These are phyloP conservation scores for Trichoderma pleuroti DNA, from an alignment of 2,329 filamentous ascomycete genomes.

Conservation along the genomic window DNA sequence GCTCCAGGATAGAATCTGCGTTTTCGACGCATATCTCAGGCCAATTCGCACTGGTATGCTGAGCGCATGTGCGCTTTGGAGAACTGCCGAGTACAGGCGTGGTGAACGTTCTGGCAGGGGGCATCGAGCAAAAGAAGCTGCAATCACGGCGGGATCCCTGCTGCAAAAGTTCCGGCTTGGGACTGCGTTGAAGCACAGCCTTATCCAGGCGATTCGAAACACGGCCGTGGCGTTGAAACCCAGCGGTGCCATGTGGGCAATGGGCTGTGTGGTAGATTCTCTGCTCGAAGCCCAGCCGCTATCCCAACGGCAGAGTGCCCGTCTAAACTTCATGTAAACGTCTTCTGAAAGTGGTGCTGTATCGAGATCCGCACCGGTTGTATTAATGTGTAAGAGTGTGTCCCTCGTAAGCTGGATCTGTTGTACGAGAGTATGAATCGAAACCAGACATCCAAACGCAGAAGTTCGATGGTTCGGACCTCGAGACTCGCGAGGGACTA, in stretches of 20 bases:
- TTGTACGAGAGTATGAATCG: not conserved
- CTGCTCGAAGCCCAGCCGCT: not conserved
- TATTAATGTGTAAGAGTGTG: not conserved
- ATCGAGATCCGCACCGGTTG: not conserved
- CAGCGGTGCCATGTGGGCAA: constrained; percentile 9
- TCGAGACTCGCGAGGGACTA: not conserved
- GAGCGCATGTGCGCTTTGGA: constrained; percentile 9
- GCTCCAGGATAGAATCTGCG: constrained; percentile 8
- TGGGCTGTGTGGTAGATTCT: not conserved
- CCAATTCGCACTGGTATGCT: constrained; percentile 12
- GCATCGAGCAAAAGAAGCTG: not conserved
- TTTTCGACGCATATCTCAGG: constrained; percentile 2
- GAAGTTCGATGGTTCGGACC: not conserved
- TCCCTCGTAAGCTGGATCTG: constrained; percentile 16
- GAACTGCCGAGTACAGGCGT: constrained; percentile 5
- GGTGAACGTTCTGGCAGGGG: constrained; percentile 7
- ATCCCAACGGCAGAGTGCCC: constrained; percentile 12
- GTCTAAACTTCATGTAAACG: constrained; percentile 1
- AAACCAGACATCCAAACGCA: constrained; percentile 4
- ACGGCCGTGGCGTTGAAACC: constrained; percentile 13
- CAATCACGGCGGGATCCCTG: not conserved
- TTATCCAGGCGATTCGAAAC: constrained; percentile 6
- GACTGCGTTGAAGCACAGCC: not conserved
- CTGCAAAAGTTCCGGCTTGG: not conserved
- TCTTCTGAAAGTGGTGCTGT: not conserved